These are phyloP conservation scores for Sporobolomyces roseus DNA, from an alignment of 768 basidiomycete genomes.

Conservation along the genomic window DNA sequence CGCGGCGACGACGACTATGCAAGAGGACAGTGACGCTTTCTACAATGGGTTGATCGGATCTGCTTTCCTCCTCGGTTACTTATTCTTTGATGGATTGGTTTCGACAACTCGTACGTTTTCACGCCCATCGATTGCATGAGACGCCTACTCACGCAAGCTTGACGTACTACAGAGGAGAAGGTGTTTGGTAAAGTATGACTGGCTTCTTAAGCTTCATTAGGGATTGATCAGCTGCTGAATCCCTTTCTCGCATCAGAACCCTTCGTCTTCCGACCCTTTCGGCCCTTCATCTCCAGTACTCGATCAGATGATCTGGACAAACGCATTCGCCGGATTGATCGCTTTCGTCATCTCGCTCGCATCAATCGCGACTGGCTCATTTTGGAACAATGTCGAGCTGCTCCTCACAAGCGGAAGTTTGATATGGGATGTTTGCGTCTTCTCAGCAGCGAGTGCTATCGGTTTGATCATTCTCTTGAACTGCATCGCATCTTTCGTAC, in stretches of 20 bases:
- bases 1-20: neutral
- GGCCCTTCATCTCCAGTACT: slow-evolving; percentile 40
- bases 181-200: slow-evolving; percentile 40
- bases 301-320: slow-evolving; percentile 40
- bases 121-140: neutral
- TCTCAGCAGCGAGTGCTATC: slow-evolving; percentile 32
- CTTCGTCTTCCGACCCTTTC: slow-evolving; percentile 37
- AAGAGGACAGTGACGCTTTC: neutral
- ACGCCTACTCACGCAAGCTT: neutral
- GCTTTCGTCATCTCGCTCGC: slow-evolving; percentile 21
- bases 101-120: slow-evolving; percentile 36
- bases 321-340: slow-evolving; percentile 37
- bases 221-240: neutral
- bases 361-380: slow-evolving; percentile 22
- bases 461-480: slow-evolving; percentile 42
- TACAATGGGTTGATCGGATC: slow-evolving; percentile 33
- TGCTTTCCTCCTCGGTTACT: slow-evolving; percentile 37
- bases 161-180: slow-evolving; percentile 26
- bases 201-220: neutral
- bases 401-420: slow-evolving; percentile 16
- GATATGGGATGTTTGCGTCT: slow-evolving; percentile 34
- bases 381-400: slow-evolving; percentile 29
- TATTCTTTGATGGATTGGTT: slow-evolving; percentile 45
- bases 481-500: slow-evolving; percentile 42
- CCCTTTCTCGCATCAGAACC: slow-evolving; percentile 16